Conservation (phyloP, 202 grass and related monocot genomes). For the Hordeum pubiflorum region DNA sequence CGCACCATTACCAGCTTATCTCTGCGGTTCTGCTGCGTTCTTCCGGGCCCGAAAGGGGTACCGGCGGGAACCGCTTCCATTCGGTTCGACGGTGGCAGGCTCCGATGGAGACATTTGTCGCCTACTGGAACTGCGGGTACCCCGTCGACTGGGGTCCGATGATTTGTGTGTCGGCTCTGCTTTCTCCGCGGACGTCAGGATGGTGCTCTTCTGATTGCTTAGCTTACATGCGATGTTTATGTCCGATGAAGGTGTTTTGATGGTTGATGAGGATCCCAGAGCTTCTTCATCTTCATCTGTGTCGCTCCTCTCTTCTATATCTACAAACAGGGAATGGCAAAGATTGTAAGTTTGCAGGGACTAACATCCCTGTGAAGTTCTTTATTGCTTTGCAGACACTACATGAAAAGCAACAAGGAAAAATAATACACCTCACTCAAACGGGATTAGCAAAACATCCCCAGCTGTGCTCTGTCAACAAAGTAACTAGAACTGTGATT, state of each 20-base stretch:
- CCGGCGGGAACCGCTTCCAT: no score
- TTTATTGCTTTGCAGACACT: background rate
- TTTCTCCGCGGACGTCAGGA: background rate
- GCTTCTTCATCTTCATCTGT: background rate
- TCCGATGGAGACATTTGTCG: background rate
- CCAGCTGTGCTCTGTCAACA: background rate
- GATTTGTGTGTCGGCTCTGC: background rate
- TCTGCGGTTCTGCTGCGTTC: no score
- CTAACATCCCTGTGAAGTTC: background rate
- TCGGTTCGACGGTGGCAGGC: background rate
- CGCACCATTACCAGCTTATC: no score
- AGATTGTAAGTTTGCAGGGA: background rate
- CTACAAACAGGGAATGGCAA: constrained; percentile 4
- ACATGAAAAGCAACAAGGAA: background rate
- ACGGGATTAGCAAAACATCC: background rate
- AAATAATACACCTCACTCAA: background rate
- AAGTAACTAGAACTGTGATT: background rate
- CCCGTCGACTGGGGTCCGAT: background rate
- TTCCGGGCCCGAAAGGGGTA: background rate
- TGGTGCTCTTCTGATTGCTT: background rate
- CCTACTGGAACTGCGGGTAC: background rate
- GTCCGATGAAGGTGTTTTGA: background rate
- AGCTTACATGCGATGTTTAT: no score
- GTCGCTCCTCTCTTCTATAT: background rate
- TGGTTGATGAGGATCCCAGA: background rate